phyloP scores from a whole-genome alignment of 306 rosid species.

The Oemleria cerasiformis region DNA sequence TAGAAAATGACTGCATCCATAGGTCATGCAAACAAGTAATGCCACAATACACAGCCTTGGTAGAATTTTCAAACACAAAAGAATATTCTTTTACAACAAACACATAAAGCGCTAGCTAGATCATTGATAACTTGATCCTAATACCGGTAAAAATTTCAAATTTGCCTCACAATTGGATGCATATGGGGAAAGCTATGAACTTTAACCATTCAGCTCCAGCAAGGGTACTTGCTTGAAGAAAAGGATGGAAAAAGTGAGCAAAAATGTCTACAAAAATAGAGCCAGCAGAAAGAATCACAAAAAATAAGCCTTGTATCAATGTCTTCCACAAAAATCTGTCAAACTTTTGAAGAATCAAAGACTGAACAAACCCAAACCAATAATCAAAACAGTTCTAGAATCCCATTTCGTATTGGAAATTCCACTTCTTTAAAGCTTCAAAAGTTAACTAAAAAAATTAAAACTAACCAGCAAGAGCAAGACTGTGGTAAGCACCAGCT shows the following conservation, averaged over 20 bases:
- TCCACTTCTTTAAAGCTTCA: not conserved
- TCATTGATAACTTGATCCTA: not conserved
- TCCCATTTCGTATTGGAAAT: not conserved
- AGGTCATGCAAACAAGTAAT: not conserved
- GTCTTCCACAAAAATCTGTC: not conserved
- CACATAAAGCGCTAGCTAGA: not conserved
- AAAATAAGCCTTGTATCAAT: not conserved
- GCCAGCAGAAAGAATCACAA: conserved; percentile 3
- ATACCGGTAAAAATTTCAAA: not conserved
- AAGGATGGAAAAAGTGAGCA: not conserved
- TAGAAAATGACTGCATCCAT: not conserved
- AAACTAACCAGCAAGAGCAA: conserved; percentile 75
- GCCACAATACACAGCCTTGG: not conserved
- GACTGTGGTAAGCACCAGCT: conserved; percentile 90
- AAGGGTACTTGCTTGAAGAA: not conserved
- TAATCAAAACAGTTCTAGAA: not conserved
- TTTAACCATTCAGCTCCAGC: not conserved
- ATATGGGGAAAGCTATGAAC: not conserved
- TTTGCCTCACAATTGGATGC: not conserved
- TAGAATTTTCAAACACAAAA: not conserved
- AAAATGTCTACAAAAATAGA: not conserved
- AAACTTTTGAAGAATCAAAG: not conserved
- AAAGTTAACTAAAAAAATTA: not conserved
- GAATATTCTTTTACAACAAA: not conserved
- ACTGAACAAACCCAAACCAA: not conserved